Conservation (phyloP, 2,329 filamentous ascomycete genomes). For the Arthroderma sp. region DNA sequence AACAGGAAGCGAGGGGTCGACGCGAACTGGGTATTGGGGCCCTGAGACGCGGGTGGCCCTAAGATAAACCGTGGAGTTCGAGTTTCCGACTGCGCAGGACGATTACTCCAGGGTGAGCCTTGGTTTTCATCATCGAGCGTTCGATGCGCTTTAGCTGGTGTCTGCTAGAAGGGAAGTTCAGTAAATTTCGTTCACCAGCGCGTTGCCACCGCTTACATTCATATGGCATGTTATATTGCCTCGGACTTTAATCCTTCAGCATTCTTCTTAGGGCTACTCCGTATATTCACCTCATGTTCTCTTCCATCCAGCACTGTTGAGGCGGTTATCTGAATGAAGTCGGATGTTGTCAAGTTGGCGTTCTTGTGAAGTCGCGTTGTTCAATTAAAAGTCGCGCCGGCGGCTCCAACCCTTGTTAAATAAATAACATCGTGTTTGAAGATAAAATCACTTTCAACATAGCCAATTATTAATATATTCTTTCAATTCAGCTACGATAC, state of each 20-base stretch:
- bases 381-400: too few relatives aligned
- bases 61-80: constrained; percentile 14
- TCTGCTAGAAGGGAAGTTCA: background rate
- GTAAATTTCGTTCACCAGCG: background rate
- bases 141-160: background rate
- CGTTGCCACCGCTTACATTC: background rate
- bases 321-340: too few relatives aligned
- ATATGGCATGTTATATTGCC: background rate
- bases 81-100: background rate
- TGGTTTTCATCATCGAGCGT: background rate
- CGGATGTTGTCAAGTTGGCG: too few relatives aligned
- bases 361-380: too few relatives aligned
- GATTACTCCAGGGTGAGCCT: background rate
- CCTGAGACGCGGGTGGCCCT: constrained; percentile 9
- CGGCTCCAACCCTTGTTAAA: too few relatives aligned
- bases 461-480: too few relatives aligned
- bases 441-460: too few relatives aligned
- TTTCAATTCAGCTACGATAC: too few relatives aligned
- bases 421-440: too few relatives aligned
- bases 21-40: constrained; percentile 12
- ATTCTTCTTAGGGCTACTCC: background rate
- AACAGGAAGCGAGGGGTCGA: constrained; percentile 15
- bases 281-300: background rate
- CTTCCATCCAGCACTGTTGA: background rate
- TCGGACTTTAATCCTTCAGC: background rate